Base-by-base conservation (phyloP, 2,329 filamentous ascomycete species). In the Colletotrichum filicis region DNA sequence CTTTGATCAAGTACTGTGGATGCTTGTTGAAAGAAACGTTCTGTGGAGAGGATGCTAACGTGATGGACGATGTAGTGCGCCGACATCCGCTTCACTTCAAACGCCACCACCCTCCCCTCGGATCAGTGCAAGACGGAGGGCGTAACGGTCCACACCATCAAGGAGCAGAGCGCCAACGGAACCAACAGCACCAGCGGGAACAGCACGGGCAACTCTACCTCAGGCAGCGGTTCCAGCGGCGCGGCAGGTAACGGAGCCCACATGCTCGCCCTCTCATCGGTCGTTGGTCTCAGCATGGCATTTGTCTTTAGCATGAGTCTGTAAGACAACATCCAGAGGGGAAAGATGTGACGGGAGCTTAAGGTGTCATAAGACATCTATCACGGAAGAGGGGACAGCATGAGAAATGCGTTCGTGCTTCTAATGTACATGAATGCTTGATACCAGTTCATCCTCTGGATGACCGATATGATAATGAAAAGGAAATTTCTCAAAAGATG, bases 51-150 rank as follows among this genome's bases (percentile, higher is more conserved):
- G 6, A 66, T 59, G 22, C 75, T 77, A 63, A 79, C 71, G 14
- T 1, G 24, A 7, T 7, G 59, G 49, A 35, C 11, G 32, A 35
- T 35, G 66, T 73, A 92, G 91, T 95, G 93, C 81, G 92, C 93
- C 78, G 93, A 95, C 77, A 89, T 95, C 76, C 91, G 89, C 30
- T 92, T 95, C 83, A 88, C 86, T 37, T 83, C 84, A 64, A 83
- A 84, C 12, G 85, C 89, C 5, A 83, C 86, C 22, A 80, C 83
- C 9, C 84, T 87, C 19, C 79, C 83, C 30, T 83, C 80, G 26
- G 82, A 83, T 53, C 82, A 87, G 70, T 94, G 92, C 86, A 83
- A 82, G 75, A 93, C 90, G 76, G 90, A 86, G 11, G 88, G 87
- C 42, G 83, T 94, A 57, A 84, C 83, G 26, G 77, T 80, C 35